A percentile compares a stretch with the other conserved stretches of the same genome.
Conservation (phyloP, 108 stramenopile genomes). For the Nitzschia sp. region DNA sequence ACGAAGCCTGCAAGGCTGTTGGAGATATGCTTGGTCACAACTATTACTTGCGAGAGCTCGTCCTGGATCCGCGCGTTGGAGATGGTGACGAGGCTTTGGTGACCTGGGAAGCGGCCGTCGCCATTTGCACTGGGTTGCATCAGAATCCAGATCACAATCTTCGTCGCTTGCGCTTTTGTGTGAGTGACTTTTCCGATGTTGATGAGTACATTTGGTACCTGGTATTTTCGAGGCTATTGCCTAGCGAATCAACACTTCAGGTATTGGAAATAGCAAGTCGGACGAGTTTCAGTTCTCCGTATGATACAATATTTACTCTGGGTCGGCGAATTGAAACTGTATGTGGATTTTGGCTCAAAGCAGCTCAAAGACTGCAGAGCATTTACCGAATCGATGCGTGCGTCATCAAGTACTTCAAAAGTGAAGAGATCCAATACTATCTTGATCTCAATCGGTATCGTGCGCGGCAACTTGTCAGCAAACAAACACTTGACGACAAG, state of each 20-base stretch:
- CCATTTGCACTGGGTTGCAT: neutral
- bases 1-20: neutral
- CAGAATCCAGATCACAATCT: neutral
- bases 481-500: neutral
- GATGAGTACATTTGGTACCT: neutral
- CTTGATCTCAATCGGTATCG: neutral
- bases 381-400: neutral
- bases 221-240: neutral
- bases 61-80: neutral
- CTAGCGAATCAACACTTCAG: neutral
- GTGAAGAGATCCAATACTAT: conserved; percentile 1
- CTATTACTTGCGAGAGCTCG: neutral
- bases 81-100: neutral
- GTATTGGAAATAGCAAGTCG: neutral
- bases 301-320: neutral
- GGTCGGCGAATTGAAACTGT: neutral
- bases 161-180: neutral
- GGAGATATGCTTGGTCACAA: neutral
- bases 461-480: neutral
- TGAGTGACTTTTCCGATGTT: neutral
- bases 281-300: neutral
- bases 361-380: neutral
- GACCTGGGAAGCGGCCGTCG: neutral
- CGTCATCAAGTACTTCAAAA: neutral
- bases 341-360: neutral